Evolutionary conservation across 331 rosid species (phyloP), one percentile per base, ranked within the genome.

Genomic region (Stylosanthes scabra): DNA sequence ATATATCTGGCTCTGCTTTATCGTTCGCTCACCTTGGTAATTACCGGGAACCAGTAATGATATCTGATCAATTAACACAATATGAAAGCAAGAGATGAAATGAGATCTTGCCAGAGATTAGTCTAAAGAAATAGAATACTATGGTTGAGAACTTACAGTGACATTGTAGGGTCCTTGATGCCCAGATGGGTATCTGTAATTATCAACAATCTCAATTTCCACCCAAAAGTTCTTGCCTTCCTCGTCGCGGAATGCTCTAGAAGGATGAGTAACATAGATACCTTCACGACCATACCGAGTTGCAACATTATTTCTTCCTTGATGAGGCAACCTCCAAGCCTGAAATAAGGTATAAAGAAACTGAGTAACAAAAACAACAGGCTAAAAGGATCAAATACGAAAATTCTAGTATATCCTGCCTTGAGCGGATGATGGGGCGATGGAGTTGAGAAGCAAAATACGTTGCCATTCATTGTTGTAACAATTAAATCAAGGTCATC

Each of bases 401-500:
- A 6, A 6, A n/a, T 73, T 29, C 11, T 47, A 68, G 55, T 56
- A 73, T 63, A 79, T 77, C 90, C 60, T 85, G 66, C 99, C 96
- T 95, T 95, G 72, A 95, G 89, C 47, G 99, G 97, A 70, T 92
- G 99, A 77, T 95, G 90, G 11, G 92, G 87, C 67, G 93, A 82
- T 47, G 99, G 97, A 63, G 97, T 86, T 47, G 97, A 90, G 88
- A 95, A 95, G 84, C 99, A 95, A 82, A 91, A 92, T 74, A 95
- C 92, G 61, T 95, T 95, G 58, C 99, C 99, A 58, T 95, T 95
- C 99, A 95, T 95, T 73, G 99, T 95, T 42, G 97, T 65, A 80
- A 95, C 96, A 66, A 95, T 82, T 66, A 95, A 88, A 87, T 95
- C 99, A 74, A 95, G 93, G 83, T 92, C 99, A 80, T 95, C 99